Evolutionary conservation across 225 moss, liverwort and hornwort genomes (phyloP).

Genomic region (Rhytidiadelphus loreus): DNA sequence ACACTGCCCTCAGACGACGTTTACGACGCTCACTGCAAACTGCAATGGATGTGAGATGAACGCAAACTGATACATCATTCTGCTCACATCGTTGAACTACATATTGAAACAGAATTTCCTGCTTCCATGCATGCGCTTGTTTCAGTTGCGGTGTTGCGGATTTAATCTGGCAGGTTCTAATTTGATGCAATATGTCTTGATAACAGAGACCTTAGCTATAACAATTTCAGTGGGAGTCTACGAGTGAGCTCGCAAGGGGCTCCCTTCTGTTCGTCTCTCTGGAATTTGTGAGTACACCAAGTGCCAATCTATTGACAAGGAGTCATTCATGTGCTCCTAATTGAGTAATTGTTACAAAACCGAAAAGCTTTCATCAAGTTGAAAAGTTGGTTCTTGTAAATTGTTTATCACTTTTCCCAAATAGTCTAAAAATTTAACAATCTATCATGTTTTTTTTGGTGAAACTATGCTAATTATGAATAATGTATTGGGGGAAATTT

Average conservation of each 20-base stretch:
- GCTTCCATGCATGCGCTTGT: not conserved
- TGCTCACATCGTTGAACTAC: not conserved
- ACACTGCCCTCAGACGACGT: no score
- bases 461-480: no score
- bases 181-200: not conserved
- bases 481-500: no score
- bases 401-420: not conserved
- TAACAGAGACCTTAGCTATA: not conserved
- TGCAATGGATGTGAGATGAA: accelerated
- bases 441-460: no score
- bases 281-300: not conserved
- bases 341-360: not conserved
- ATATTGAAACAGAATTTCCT: not conserved
- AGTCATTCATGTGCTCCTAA: not conserved
- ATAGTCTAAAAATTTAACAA: no score
- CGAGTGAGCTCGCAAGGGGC: not conserved
- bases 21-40: not conserved
- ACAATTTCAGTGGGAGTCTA: not conserved
- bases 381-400: not conserved
- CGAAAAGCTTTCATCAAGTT: no score
- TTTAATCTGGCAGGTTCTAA: not conserved
- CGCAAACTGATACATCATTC: not conserved
- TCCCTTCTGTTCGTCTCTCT: not conserved
- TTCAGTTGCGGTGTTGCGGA: not conserved
- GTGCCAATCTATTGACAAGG: not conserved